Base-by-base conservation (phyloP, 805 yeast genomes). In the Candida dajiaensis region DNA sequence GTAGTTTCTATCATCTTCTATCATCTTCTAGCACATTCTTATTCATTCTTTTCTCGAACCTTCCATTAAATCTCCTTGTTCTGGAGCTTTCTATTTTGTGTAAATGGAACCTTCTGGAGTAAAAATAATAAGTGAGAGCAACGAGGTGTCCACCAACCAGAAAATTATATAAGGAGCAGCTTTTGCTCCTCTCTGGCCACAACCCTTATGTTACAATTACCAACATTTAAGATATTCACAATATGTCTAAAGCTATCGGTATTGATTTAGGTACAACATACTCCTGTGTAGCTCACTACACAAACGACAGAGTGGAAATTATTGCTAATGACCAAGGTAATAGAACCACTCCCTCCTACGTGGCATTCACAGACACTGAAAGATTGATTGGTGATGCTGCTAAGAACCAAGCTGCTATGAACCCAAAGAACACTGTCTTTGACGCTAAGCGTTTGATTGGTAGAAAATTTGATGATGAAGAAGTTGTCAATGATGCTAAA, bases 311-410 rank as follows among this genome's bases (percentile, higher is more conserved):
- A 61, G 97, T 90, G 50, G 97, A 92, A 65, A 90, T 90, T 64
- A 81, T 90, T 63, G 97, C 97, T 61, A 90, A 90, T 66, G 97
- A 90, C 70, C 97, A 92, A 75, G 98, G 98, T 77, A 90, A 92
- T 79, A 86, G 97, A 77, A 92, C 96, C 52, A 90, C 97, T 18
- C 97, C 97, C 33, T 89, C 97, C 31, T 90, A 86, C 67, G 97
- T 92, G 52, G 97, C 96, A 44, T 90, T 90, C 80, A 89, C 96
- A 26, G 97, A 89, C 65, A 78, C 90, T 37, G 98, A 92, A 74
- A 85, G 97, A 74, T 77, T 89, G 62, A 89, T 89, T 60, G 97
- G 97, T 70, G 97, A 89, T 72, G 96, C 97, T 58, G 98, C 97
- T 51, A 92, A 92, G 82, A 90, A 92, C 72, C 97, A 92, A 75